These are phyloP conservation scores for Furculomyces boomerangus DNA, from an alignment of 371 early-diverging fungal species.

Conservation along the genomic window DNA sequence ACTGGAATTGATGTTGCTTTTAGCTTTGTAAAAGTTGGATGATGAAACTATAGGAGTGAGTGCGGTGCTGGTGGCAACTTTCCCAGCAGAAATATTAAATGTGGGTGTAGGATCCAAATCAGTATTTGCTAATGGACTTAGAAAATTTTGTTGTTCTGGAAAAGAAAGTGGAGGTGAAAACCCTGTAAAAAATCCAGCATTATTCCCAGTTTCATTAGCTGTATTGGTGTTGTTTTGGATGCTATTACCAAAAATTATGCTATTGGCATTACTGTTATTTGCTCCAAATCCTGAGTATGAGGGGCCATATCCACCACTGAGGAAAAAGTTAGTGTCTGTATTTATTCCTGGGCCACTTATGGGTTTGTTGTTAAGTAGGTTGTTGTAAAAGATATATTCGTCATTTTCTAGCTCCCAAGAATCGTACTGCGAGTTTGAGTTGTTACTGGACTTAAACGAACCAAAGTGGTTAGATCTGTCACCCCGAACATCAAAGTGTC, in stretches of 20 bases:
- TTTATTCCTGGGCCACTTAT: too few species aligned
- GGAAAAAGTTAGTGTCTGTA: not conserved
- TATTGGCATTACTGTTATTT: too few species aligned
- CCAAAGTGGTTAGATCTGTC: slow-evolving; percentile 25
- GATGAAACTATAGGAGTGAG: not conserved
- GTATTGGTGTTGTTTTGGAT: not conserved
- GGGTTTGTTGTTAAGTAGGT: not conserved
- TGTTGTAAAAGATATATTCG: not conserved
- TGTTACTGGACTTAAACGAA: slow-evolving; percentile 7
- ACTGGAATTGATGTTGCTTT: too few species aligned
- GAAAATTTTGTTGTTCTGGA: too few species aligned
- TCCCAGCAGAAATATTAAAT: not conserved
- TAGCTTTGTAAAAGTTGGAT: not conserved
- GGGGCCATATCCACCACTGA: not conserved
- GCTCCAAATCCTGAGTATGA: too few species aligned
- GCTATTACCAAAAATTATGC: too few species aligned
- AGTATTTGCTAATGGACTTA: too few species aligned
- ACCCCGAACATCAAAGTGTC: slow-evolving; percentile 22
- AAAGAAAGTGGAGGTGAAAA: too few species aligned
- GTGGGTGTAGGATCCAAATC: too few species aligned
- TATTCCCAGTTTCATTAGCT: not conserved
- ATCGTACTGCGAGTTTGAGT: slow-evolving; percentile 8
- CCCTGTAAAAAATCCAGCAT: not conserved
- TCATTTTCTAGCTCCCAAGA: slow-evolving; percentile 22
- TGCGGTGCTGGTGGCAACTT: not conserved